phyloP scores from a whole-genome alignment of 202 grass and related monocot species.

The Alloteropsis angusta region DNA sequence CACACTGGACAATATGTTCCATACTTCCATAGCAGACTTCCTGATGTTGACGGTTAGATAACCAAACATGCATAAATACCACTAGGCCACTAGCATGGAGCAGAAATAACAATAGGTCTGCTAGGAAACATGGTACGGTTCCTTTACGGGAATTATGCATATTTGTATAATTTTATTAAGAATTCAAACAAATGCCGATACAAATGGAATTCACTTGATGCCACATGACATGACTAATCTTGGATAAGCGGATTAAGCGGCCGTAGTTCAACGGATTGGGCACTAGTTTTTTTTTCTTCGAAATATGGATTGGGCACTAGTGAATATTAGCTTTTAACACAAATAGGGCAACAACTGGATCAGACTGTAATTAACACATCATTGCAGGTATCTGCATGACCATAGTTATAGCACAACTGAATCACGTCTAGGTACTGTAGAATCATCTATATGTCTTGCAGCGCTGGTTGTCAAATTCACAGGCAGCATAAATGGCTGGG shows the following conservation, averaged over 20 bases:
- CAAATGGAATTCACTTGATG: background rate
- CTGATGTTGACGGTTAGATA: background rate
- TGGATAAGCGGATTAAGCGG: background rate
- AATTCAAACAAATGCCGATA: background rate
- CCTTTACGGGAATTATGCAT: background rate
- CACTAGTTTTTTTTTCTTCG: too few species aligned
- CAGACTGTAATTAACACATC: background rate
- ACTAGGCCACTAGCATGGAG: background rate
- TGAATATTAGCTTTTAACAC: background rate
- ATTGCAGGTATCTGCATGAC: background rate
- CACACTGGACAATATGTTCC: background rate
- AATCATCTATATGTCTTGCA: background rate
- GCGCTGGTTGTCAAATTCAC: background rate
- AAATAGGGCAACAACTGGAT: background rate
- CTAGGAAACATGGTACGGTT: background rate
- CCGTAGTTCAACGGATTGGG: background rate
- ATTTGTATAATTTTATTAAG: background rate
- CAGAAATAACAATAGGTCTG: background rate
- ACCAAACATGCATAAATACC: background rate
- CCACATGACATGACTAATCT: background rate
- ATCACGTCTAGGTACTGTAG: background rate
- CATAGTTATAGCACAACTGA: background rate
- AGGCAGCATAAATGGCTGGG: background rate
- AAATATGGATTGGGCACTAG: background rate
- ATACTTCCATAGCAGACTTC: background rate